Base-by-base conservation (phyloP, 805 yeast species). In the Sugiyamaella floridensis region DNA sequence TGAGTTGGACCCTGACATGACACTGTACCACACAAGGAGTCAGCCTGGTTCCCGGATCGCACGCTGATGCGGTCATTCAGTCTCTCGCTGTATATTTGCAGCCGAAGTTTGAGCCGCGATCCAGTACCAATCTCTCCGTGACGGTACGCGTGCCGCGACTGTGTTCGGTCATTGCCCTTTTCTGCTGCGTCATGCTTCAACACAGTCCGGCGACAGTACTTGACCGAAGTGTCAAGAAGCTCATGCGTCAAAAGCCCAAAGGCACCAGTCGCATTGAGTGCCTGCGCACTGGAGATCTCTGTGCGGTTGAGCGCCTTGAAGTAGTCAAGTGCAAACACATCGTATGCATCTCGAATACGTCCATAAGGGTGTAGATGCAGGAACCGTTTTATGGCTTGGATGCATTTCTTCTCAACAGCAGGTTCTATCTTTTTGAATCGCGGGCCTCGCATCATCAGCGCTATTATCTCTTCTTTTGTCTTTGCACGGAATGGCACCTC, bases 401-500 rank as follows among this genome's bases (percentile, higher is more conserved):
- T 51, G 40, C 58, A 57, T 4, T 42, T 52, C 14, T 50, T 42
- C 8, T 59, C 48, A 11, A 60, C 60, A 8, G 46, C 49, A 10
- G 56, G 55, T 16, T 28, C 40, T 2, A 60, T 57, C 16, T 28
- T 40, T 4, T 51, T 49, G 20, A 53, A 53, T 29, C 28, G 32
- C 5, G 49, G 32, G 4, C 58, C 52, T 7, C 43, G 43, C 1
- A 34, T 40, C 50, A 49, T 51, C n/a, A 41, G 40, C 37, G 34
- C 34, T 19, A 58, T 49, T 51, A 55, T 55, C 14, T 48, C 53
- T 15, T 42, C 47, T 1, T 56, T 29, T 4, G 49, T 40, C 22
- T 52, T 45, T 10, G 60, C 61, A 4, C 52, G 51, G 37, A 64
- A 65, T 11, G 69, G 69, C 10, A 60, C 56, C 9, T 43, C 29